phyloP scores from a whole-genome alignment of 805 yeast species.

The Saccharomycopsis vini region DNA sequence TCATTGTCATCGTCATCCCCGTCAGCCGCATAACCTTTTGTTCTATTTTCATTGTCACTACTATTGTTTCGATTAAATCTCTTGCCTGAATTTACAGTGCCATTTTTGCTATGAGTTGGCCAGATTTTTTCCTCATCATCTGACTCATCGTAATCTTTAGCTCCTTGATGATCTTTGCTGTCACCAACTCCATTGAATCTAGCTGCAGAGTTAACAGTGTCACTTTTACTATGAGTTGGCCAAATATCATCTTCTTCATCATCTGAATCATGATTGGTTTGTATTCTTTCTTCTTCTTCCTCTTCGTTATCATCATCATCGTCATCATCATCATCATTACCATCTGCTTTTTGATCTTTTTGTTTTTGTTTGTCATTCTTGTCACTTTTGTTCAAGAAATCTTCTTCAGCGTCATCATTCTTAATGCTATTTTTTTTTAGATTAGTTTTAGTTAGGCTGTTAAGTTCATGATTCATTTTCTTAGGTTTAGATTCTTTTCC shows the following conservation, averaged over 20 bases:
- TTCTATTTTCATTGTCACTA: background rate
- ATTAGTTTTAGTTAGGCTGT: no score
- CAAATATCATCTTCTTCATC: constrained; percentile 22
- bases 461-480: no score
- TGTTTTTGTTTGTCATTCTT: no score
- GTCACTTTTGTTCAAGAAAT: constrained; percentile 22
- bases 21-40: background rate
- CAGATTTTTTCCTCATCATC: constrained; percentile 1
- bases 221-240: no score
- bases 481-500: background rate
- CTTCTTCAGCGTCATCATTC: constrained; percentile 14
- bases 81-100: no score
- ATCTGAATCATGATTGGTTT: constrained; percentile 16
- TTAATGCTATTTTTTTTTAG: background rate
- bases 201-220: no score
- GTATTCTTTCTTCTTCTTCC: constrained; percentile 11
- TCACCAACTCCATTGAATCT: background rate
- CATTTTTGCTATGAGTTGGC: no score
- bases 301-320: constrained; percentile 7
- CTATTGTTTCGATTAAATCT: background rate
- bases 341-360: constrained; percentile 18
- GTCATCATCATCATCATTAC: constrained; percentile 18
- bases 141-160: constrained; percentile 16
- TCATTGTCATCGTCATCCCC: background rate
- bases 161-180: constrained; percentile 2